These are phyloP conservation scores for Sarcodon aspratus DNA, from an alignment of 768 basidiomycete species.

Conservation along the genomic window DNA sequence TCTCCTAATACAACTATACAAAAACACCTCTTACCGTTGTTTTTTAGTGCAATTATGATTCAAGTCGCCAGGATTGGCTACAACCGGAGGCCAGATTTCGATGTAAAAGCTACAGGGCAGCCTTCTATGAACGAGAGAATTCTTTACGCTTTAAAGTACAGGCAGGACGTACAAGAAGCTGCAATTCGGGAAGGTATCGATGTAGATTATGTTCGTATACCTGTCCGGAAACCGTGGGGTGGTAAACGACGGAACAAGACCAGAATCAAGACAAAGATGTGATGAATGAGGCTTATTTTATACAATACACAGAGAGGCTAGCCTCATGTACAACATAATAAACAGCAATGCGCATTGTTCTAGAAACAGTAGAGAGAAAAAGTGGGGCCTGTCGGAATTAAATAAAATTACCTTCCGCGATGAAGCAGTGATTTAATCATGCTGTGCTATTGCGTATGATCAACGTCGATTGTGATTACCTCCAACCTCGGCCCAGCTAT, in stretches of 20 bases:
- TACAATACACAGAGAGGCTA: no score
- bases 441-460: not conserved
- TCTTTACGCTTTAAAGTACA: conserved; percentile 25
- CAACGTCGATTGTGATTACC: not conserved
- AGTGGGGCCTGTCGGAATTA: no score
- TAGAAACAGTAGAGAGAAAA: no score
- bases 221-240: not conserved
- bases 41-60: conserved; percentile 37
- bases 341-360: no score
- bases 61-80: conserved; percentile 38
- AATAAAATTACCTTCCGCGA: no score
- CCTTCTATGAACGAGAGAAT: conserved; percentile 29
- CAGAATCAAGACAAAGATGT: not conserved
- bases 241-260: not conserved
- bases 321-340: no score
- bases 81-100: conserved; percentile 31
- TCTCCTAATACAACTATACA: not conserved
- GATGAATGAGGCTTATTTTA: no score
- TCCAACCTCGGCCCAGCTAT: not conserved
- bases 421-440: not conserved
- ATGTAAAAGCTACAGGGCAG: conserved; percentile 31
- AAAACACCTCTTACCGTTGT: not conserved
- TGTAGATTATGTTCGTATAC: conserved; percentile 3
- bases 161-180: conserved; percentile 14
- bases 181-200: conserved; percentile 15